Evolutionary conservation across 805 yeast species (phyloP), one percentile per base, ranked within the genome.

Genomic region (Pichia membranifaciens): DNA sequence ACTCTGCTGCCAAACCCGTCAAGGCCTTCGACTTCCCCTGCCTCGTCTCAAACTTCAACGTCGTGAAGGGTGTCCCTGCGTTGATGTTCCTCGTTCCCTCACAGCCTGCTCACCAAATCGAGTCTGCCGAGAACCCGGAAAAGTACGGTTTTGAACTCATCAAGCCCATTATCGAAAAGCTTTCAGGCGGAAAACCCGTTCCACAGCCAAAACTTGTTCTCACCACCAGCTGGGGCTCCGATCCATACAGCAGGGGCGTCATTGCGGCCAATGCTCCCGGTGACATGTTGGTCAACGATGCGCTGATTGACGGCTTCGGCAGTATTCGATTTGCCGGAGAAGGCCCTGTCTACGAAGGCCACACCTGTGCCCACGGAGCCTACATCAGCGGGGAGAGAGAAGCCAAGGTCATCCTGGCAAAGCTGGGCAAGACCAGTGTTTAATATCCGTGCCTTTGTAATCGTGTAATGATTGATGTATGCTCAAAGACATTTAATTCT

Each of bases 361-460:
- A 72, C 18, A 78, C 79, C 2, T 73, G 78, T 58, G 78, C 75
- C 4, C 79, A 77, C 53, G 82, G 82, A 1, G 82, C 82, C 0
- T 76, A 72, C 54, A 48, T 61, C 32, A 75, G 79, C 55, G 82
- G 81, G 5, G 52, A 54, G 17, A 61, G 78, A 49, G 79, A 75
- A 42, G 81, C 79, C 3, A 47, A 51, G 6, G 18, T 31, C 5
- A 49, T 49, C 36, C 9, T 22, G 20, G 29, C 17, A 4, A 46
- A 32, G 29, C 12, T 49, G 22, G 39, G 37, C 33, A 38, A 46
- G 33, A 10, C 29, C 29, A 25, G 29, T 10, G 10, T 7, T 10
- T 25, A 25, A n/a, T n/a, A n/a, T n/a, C n/a, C n/a, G n/a, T n/a
- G n/a, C n/a, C n/a, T n/a, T n/a, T n/a, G n/a, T n/a, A n/a, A n/a